phyloP scores from a whole-genome alignment of 2,329 filamentous ascomycete species.

The Diatrype stigma region DNA sequence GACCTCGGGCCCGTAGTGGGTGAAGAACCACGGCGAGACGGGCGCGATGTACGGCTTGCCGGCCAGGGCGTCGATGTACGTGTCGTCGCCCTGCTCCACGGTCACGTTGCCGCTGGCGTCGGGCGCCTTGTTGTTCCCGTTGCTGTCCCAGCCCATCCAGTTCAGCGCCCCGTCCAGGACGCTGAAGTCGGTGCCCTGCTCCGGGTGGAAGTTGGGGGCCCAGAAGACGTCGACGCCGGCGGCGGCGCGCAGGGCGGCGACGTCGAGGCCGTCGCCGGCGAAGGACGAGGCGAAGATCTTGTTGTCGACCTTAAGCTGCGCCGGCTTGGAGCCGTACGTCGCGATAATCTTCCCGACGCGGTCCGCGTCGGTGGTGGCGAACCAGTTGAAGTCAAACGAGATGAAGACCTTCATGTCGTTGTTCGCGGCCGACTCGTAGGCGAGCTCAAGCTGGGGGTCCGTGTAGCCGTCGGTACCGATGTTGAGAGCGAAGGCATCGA shows the following conservation, averaged over 20 bases:
- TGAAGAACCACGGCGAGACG: too few species aligned
- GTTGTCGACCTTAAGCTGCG: slow-evolving; percentile 45
- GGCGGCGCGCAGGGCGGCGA: slow-evolving; percentile 35
- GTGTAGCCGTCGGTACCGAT: slow-evolving; percentile 42
- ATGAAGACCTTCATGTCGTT: slow-evolving; percentile 51
- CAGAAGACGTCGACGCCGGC: slow-evolving; percentile 43
- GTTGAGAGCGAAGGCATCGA: slow-evolving; percentile 37
- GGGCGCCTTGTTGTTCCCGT: slow-evolving; percentile 46
- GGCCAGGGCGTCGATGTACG: too few species aligned
- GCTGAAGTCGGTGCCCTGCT: slow-evolving; percentile 29
- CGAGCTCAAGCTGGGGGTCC: slow-evolving; percentile 42
- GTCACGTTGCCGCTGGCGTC: slow-evolving; percentile 33
- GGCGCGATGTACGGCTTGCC: too few species aligned
- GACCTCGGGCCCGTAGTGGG: too few species aligned
- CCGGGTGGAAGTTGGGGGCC: slow-evolving; percentile 46
- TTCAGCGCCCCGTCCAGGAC: slow-evolving; percentile 42
- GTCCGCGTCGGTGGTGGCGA: slow-evolving; percentile 29
- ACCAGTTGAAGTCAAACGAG: slow-evolving; percentile 55
- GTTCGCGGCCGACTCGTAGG: slow-evolving; percentile 44
- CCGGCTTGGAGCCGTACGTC: slow-evolving; percentile 37
- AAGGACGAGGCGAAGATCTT: slow-evolving; percentile 53
- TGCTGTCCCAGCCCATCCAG: slow-evolving; percentile 43
- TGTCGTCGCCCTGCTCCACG: slow-evolving; percentile 23
- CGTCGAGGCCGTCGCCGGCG: slow-evolving; percentile 42
- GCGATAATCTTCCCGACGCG: slow-evolving; percentile 41